Percentiles rank a stretch among this genome's conserved stretches.
phyloP scores from a whole-genome alignment of 352 stramenopile species.

The Phytophthora tentaculata region DNA sequence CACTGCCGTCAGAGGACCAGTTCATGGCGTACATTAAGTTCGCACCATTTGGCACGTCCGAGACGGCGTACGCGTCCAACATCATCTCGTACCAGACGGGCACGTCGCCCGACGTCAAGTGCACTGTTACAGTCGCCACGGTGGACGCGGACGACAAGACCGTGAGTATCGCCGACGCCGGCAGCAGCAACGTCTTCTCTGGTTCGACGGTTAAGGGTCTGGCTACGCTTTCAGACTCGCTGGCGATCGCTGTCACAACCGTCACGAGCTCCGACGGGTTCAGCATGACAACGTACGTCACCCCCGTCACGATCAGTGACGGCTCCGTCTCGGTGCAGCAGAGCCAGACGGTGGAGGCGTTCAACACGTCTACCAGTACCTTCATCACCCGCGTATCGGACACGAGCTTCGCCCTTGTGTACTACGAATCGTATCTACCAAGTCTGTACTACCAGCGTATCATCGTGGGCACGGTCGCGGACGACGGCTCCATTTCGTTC shows the following conservation, averaged over 20 bases:
- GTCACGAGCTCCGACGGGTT: slow-evolving; percentile 48
- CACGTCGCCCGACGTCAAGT: slow-evolving; percentile 41
- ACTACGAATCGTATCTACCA: slow-evolving; percentile 72
- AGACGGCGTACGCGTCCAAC: slow-evolving; percentile 54
- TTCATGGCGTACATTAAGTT: slow-evolving; percentile 67
- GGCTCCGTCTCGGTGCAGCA: slow-evolving; percentile 47
- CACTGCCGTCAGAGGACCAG: slow-evolving; percentile 55
- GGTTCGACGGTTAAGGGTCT: slow-evolving; percentile 65
- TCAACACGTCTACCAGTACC: slow-evolving; percentile 70
- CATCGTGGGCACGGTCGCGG: slow-evolving; percentile 53
- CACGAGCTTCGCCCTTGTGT: slow-evolving; percentile 65
- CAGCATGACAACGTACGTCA: slow-evolving; percentile 49
- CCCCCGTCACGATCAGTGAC: slow-evolving; percentile 57
- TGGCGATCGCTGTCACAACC: slow-evolving; percentile 58
- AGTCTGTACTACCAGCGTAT: slow-evolving; percentile 64
- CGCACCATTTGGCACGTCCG: slow-evolving; percentile 52
- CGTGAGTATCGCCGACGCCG: slow-evolving; percentile 46
- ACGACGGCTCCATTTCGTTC: slow-evolving; percentile 63
- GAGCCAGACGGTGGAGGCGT: slow-evolving; percentile 49
- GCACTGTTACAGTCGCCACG: slow-evolving; percentile 61
- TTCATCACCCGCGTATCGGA: slow-evolving; percentile 74
- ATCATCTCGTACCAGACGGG: slow-evolving; percentile 69
- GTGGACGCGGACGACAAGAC: slow-evolving; percentile 53
- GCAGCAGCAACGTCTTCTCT: slow-evolving; percentile 56
- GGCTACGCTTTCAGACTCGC: slow-evolving; percentile 65